These are phyloP conservation scores for Umbelopsis sp. DNA, from an alignment of 371 early-diverging fungal species.

Conservation along the genomic window DNA sequence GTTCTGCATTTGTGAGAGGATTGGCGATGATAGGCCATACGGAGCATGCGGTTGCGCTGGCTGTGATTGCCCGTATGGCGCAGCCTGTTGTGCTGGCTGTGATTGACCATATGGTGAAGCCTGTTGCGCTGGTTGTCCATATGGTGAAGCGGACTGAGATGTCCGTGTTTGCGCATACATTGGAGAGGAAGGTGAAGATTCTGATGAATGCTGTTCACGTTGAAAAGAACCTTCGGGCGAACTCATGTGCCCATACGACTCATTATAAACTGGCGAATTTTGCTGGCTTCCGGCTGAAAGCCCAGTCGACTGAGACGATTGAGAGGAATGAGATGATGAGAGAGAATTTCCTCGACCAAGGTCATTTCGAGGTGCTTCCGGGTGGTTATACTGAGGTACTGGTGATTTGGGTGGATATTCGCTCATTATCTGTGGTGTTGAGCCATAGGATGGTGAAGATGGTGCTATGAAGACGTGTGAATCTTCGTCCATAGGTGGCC, in stretches of 20 bases:
- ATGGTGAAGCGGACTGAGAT: neutral
- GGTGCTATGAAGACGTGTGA: neutral
- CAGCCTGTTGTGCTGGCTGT: too few species aligned
- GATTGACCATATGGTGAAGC: neutral
- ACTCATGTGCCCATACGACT: neutral
- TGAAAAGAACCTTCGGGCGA: neutral
- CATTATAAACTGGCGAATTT: neutral
- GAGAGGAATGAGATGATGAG: neutral
- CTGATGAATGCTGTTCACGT: neutral
- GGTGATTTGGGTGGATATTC: neutral
- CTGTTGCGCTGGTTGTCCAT: too few species aligned
- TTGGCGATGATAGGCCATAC: too few species aligned
- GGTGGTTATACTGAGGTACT: too few species aligned
- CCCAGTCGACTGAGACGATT: neutral
- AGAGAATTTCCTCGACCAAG: neutral
- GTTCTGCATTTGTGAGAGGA: too few species aligned
- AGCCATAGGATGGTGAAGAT: neutral
- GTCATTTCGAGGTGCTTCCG: neutral
- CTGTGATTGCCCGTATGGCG: too few species aligned
- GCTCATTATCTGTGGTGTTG: neutral
- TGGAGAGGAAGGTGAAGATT: neutral
- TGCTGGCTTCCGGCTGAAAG: neutral
- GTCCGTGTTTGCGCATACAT: neutral
- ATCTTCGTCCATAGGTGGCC: neutral
- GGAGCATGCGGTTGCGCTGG: too few species aligned